These are phyloP conservation scores for Spathaspora hagerdaliae DNA, from an alignment of 805 yeast genomes.

Conservation along the genomic window DNA sequence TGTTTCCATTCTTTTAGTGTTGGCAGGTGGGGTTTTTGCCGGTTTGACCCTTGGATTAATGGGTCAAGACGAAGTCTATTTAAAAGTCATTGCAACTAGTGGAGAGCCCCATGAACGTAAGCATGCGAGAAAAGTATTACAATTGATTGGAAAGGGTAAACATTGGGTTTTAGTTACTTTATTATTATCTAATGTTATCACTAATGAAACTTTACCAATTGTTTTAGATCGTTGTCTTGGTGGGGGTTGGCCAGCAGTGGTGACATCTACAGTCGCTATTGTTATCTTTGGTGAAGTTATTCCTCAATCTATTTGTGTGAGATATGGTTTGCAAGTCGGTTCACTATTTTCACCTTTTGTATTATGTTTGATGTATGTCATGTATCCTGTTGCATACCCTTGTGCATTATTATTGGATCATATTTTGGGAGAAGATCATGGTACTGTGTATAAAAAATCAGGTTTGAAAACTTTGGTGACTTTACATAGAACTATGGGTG, in stretches of 20 bases:
- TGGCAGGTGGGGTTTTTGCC: slow-evolving; percentile 87
- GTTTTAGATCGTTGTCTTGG: slow-evolving; percentile 90
- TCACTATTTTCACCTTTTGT: slow-evolving; percentile 90
- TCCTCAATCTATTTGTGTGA: slow-evolving; percentile 89
- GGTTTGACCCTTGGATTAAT: slow-evolving; percentile 91
- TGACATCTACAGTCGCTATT: slow-evolving; percentile 86
- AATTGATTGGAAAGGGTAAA: slow-evolving; percentile 74
- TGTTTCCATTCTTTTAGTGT: slow-evolving; percentile 57
- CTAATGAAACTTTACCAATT: slow-evolving; percentile 92
- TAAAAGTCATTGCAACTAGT: slow-evolving; percentile 84
- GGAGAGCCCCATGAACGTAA: slow-evolving; percentile 71
- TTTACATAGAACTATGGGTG: slow-evolving; percentile 91
- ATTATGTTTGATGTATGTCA: slow-evolving; percentile 71
- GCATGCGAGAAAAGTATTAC: slow-evolving; percentile 68
- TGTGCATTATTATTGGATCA: slow-evolving; percentile 76
- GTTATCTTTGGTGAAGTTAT: slow-evolving; percentile 95
- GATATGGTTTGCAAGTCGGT: slow-evolving; percentile 90
- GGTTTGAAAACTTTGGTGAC: slow-evolving; percentile 93
- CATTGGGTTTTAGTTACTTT: slow-evolving; percentile 96
- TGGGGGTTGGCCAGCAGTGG: slow-evolving; percentile 97
- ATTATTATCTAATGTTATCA: slow-evolving; percentile 79
- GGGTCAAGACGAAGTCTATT: slow-evolving; percentile 97
- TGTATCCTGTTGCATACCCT: slow-evolving; percentile 94
- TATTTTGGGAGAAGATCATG: slow-evolving; percentile 91
- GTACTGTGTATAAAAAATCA: slow-evolving; percentile 86